Base-by-base conservation (phyloP, 345 rosid species). In the Camelina sativa region DNA sequence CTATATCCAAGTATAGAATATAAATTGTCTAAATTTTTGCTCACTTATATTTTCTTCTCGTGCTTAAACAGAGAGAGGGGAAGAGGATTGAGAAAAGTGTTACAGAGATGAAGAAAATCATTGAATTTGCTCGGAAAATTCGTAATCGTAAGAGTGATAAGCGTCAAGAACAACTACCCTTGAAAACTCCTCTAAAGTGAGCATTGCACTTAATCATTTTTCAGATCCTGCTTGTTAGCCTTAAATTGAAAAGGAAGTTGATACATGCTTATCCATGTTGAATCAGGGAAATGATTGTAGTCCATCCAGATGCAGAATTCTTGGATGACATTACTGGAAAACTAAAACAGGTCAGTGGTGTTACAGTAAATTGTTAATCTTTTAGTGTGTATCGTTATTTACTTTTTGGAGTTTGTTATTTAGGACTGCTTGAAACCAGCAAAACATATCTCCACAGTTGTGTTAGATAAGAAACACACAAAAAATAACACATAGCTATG, bases 91-190 rank as follows among this genome's bases (percentile, higher is more conserved):
- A 92, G 80, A 82, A 76, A 77, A 95, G 99, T 82, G 94, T 95
- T 43, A 61, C 86, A 48, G 86, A 91, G 81, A 95, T 92, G 98
- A 92, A 81, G 85, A 95, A 88, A 16, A 85, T 95, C 73, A 92
- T 95, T 72, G 97, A 95, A 80, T 88, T 88, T 82, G 99, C 92
- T 3, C 96, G 98, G 22, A 92, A 89, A 75, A 89, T 92, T 79
- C 96, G 98, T 62, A 96, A 95, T 72, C 90, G 23, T 48, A 17
- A 17, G 11, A 17, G 16, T 43, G 48, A 43, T 43, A 43, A 5
- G 48, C 16, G 92, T 43, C 93, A 92, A 75, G 84, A 83, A 82
- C 82, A 83, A 81, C 83, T 87, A 70, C 98, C 98, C 69, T 85
- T 92, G 69, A 92, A 89, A 85, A 89, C 92, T 46, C 99, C 99